A percentile compares a stretch with the other conserved stretches of the same genome.
These are phyloP conservation scores for Crataegus laevigata DNA, from an alignment of 306 rosid genomes.

Conservation along the genomic window DNA sequence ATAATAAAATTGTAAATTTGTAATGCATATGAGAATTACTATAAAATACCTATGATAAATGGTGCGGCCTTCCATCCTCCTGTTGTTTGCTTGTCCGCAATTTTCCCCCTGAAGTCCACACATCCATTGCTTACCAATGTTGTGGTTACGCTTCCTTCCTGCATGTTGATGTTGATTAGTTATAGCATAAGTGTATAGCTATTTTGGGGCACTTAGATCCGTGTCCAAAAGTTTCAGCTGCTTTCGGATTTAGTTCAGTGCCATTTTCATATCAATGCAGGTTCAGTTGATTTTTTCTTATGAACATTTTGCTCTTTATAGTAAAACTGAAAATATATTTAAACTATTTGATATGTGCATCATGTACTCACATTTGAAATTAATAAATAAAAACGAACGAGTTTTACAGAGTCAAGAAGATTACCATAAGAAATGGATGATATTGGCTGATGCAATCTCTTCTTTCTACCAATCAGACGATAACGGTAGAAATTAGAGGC, in stretches of 20 bases:
- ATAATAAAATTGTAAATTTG: neutral
- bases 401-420: neutral
- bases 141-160: constrained; percentile 18
- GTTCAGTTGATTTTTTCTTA: neutral
- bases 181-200: neutral
- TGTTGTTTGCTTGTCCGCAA: constrained; percentile 38
- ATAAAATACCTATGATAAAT: constrained; percentile 33
- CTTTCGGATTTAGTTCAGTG: neutral
- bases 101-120: constrained; percentile 32
- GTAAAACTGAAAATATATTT: no score
- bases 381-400: no score
- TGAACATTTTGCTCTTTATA: neutral
- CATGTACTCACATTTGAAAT: no score
- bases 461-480: no score
- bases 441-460: neutral
- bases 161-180: neutral
- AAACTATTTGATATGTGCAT: no score
- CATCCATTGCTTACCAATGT: constrained; percentile 41
- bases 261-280: neutral
- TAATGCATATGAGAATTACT: no score
- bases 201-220: neutral
- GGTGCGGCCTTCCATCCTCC: constrained; percentile 69
- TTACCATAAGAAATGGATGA: neutral
- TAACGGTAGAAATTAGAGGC: no score
- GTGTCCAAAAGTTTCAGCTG: neutral